Evolutionary conservation across 257 asterid species (phyloP).

Genomic region (Fraxinus cuspidata): DNA sequence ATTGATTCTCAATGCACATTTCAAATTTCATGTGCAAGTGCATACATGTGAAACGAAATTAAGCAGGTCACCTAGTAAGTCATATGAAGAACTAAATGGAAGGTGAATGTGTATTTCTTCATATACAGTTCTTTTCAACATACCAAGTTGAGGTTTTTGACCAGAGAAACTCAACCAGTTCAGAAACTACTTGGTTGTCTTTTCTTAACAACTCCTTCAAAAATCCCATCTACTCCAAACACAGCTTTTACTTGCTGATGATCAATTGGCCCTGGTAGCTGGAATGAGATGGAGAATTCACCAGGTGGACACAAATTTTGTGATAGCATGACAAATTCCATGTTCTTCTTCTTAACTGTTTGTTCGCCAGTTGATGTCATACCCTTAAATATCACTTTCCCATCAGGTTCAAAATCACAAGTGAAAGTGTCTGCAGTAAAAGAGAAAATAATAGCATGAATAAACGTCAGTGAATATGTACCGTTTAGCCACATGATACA

Average conservation of each 20-base stretch:
- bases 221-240: constrained; percentile 49
- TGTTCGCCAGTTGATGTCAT: constrained; percentile 36
- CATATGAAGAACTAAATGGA: not conserved
- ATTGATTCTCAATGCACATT: not conserved
- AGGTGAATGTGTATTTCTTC: not conserved
- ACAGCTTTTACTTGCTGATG: constrained; percentile 24
- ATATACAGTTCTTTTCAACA: not conserved
- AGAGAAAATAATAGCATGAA: not conserved
- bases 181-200: constrained; percentile 6
- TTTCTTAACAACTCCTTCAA: constrained; percentile 49
- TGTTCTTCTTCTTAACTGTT: constrained; percentile 27
- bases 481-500: not conserved
- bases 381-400: constrained; percentile 39
- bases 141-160: not conserved
- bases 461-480: not conserved
- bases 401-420: constrained; percentile 45
- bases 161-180: not conserved
- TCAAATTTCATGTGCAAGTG: not conserved
- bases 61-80: not conserved
- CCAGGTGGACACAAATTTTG: constrained; percentile 50
- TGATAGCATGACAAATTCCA: constrained; percentile 49
- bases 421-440: constrained; percentile 34
- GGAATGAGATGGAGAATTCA: constrained; percentile 48
- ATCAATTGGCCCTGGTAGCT: constrained; percentile 49
- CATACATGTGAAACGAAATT: not conserved